Conservation (phyloP, 306 rosid species). For the Cucumis cinereus region DNA sequence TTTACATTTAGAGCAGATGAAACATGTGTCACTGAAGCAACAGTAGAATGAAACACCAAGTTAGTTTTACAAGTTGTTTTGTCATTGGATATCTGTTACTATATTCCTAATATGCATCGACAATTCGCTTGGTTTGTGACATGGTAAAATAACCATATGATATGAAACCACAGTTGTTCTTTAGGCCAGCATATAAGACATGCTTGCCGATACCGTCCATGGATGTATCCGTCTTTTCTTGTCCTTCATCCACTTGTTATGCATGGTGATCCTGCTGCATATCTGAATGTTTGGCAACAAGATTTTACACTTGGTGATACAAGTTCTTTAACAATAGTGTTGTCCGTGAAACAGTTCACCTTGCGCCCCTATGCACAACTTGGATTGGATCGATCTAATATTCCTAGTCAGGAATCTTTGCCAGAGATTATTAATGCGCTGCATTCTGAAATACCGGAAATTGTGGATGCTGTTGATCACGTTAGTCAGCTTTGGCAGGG, state of each 20-base stretch:
- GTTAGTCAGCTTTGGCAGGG: slow-evolving; percentile 49
- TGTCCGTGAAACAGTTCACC: slow-evolving; percentile 49
- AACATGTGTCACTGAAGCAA: neutral
- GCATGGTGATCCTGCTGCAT: neutral
- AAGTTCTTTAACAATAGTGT: neutral
- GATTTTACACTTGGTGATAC: neutral
- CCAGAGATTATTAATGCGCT: slow-evolving; percentile 50
- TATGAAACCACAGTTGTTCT: neutral
- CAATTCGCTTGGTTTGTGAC: neutral
- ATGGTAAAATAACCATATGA: neutral
- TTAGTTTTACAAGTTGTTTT: neutral
- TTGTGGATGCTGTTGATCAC: slow-evolving; percentile 52
- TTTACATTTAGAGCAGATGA: neutral
- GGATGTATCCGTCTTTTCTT: neutral
- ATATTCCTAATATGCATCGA: neutral
- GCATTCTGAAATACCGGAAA: slow-evolving; percentile 68
- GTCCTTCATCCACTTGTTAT: neutral
- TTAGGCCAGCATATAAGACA: neutral
- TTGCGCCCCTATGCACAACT: slow-evolving; percentile 65
- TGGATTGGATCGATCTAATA: slow-evolving; percentile 69
- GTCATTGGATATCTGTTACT: neutral
- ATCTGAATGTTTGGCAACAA: neutral
- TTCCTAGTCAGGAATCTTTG: slow-evolving; percentile 38
- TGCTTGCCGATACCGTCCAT: neutral
- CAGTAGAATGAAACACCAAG: neutral